Evolutionary conservation across 345 rosid genomes (phyloP).

Genomic region (Moricandia moricandioides): DNA sequence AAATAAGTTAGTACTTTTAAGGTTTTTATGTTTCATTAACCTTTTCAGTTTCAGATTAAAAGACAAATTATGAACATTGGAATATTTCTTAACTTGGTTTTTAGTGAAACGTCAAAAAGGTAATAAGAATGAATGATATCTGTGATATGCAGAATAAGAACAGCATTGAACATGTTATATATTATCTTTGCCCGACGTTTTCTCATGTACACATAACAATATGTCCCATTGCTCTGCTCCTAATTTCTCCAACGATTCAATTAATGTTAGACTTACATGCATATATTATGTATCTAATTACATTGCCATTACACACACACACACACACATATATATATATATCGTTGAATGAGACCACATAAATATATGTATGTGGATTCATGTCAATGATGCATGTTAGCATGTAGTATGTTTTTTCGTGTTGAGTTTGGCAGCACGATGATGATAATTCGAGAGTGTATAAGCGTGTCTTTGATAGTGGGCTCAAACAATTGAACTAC

Average conservation of each 20-base stretch:
- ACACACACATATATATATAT: neutral
- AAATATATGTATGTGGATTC: neutral
- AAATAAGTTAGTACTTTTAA: too few relatives aligned
- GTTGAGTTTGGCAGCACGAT: neutral
- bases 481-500: neutral
- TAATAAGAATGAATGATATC: constrained; percentile 15
- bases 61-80: too few relatives aligned
- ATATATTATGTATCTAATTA: constrained; percentile 12
- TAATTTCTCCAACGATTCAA: constrained; percentile 16
- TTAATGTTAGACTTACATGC: constrained; percentile 25
- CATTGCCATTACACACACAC: neutral
- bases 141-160: constrained; percentile 26
- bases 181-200: constrained; percentile 30
- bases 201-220: constrained; percentile 22
- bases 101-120: neutral
- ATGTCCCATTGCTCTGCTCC: neutral
- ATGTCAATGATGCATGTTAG: neutral
- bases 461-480: neutral
- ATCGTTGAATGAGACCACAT: neutral
- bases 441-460: neutral
- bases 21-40: too few relatives aligned
- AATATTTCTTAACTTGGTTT: too few relatives aligned
- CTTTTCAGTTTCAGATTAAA: too few relatives aligned
- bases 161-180: constrained; percentile 21
- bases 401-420: neutral